Conservation (phyloP, 192 early-diverging fungal genomes). For the Geosiphon pyriformis region DNA sequence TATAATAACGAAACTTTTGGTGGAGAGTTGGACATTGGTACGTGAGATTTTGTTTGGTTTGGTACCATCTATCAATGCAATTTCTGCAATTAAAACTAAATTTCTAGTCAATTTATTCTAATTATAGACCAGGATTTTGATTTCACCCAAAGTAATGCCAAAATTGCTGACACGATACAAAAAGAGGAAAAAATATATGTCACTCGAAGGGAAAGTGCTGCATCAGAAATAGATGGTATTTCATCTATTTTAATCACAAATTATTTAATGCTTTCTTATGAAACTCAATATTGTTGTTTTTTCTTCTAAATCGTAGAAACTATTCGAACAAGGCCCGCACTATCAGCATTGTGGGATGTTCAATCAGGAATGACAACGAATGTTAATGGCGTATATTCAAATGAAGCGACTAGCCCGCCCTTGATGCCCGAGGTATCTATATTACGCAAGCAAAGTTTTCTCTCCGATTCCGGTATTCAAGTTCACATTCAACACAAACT, state of each 20-base stretch:
- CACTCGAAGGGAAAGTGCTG: slow-evolving; percentile 32
- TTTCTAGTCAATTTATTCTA: too few relatives aligned
- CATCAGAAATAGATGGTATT: slow-evolving; percentile 28
- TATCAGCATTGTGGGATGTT: background rate
- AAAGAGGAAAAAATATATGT: slow-evolving; percentile 49
- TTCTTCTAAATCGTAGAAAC: too few relatives aligned
- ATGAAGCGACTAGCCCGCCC: background rate
- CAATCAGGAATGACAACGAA: background rate
- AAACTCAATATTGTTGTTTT: too few relatives aligned
- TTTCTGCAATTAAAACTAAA: too few relatives aligned
- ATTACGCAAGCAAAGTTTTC: too few relatives aligned
- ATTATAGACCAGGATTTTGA: slow-evolving; percentile 60
- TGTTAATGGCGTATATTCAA: slow-evolving; percentile 1
- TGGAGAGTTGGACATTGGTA: slow-evolving; percentile 43
- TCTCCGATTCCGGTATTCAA: too few relatives aligned
- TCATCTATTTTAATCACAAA: background rate
- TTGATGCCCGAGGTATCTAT: slow-evolving; percentile 8
- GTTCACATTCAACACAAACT: too few relatives aligned
- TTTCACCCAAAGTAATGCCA: slow-evolving; percentile 58
- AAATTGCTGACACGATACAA: slow-evolving; percentile 39
- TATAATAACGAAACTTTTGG: slow-evolving; percentile 75
- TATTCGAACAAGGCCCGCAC: slow-evolving; percentile 11
- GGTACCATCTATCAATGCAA: too few relatives aligned
- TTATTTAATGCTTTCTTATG: too few relatives aligned
- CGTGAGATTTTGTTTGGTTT: too few relatives aligned